These are phyloP conservation scores for Galerina marginata DNA, from an alignment of 768 basidiomycete genomes.

Conservation along the genomic window DNA sequence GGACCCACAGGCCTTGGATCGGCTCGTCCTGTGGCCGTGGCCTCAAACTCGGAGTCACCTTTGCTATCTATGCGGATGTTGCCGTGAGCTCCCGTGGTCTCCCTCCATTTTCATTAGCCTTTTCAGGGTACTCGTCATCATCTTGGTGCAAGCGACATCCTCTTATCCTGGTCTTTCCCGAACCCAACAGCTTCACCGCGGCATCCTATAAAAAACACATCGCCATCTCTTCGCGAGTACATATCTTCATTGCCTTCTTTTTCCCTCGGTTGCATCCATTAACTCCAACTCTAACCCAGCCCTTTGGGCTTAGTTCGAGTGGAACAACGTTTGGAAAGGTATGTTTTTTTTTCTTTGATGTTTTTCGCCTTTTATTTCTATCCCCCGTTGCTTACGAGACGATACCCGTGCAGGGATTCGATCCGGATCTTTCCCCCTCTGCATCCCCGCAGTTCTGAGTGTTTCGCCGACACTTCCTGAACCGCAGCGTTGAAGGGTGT, in stretches of 20 bases:
- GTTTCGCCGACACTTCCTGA: slow-evolving; percentile 8
- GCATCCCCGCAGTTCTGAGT: slow-evolving; percentile 23
- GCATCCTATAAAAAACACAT: background rate
- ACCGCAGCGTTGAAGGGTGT: background rate
- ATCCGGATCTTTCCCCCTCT: slow-evolving; percentile 21
- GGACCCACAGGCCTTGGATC: slow-evolving; percentile 5
- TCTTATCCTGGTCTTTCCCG: background rate
- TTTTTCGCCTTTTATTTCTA: slow-evolving; percentile 1
- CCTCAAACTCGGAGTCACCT: slow-evolving; percentile 8
- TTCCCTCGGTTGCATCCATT: background rate
- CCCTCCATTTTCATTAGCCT: slow-evolving; percentile 16
- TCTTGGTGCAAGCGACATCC: slow-evolving; percentile 3
- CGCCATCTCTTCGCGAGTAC: background rate
- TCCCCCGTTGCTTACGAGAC: slow-evolving; percentile 16
- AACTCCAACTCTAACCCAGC: background rate
- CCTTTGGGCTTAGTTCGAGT: background rate
- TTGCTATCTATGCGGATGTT: slow-evolving; percentile 14
- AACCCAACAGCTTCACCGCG: background rate
- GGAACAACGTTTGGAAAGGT: background rate
- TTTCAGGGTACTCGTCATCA: slow-evolving; percentile 13
- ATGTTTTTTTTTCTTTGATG: slow-evolving; percentile 7
- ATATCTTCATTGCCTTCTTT: background rate
- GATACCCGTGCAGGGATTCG: slow-evolving; percentile 13
- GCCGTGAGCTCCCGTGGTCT: slow-evolving; percentile 4
- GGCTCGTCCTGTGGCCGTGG: slow-evolving; percentile 1